Evolutionary conservation across 192 early-diverging fungal genomes (phyloP), one percentile per base, ranked within the genome.

Genomic region (Coemansia sp.): DNA sequence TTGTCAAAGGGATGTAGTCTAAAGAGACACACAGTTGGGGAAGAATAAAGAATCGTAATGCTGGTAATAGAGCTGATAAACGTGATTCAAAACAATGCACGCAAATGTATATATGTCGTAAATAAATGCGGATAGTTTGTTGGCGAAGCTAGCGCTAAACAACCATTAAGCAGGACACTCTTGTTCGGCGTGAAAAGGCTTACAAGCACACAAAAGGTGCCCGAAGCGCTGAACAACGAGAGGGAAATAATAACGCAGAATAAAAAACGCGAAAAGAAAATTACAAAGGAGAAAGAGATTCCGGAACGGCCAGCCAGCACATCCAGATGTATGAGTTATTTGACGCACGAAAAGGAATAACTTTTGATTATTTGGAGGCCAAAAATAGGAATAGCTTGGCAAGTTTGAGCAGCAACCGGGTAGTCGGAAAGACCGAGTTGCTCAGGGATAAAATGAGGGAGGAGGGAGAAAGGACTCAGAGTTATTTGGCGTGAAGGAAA

Each of bases 201-300:
- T n/a, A 48, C 45, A 48, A 48, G 45, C 45, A 48, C 45, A 14
- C 15, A 17, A 17, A 5, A 17, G 5, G 45, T 17, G 45, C 45
- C 15, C 2, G n/a, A 48, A 14, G 5, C 10, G 45, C 45, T 17
- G 45, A 14, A 48, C 45, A 48, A 48, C 11, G 15, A 43, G 41
- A 2, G 41, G 11, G 17, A 48, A 17, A 48, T n/a, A 5, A n/a
- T 17, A 17, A 5, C 17, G 52, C 6, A 15, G 17, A 24, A 37
- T 29, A 38, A 57, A 57, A 38, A 6, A 21, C 25, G 17, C 27
- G n/a, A 60, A 60, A 21, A 27, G 27, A 57, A 65, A 65, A 65
- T 57, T 35, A 57, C 38, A 64, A 65, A 65, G 54, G 55, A 65
- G 56, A 65, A 65, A 65, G 55, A 25, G 47, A 45, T 41, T 22